Conservation (phyloP, 495 filamentous ascomycete genomes). For the Endocarpon pusillum region DNA sequence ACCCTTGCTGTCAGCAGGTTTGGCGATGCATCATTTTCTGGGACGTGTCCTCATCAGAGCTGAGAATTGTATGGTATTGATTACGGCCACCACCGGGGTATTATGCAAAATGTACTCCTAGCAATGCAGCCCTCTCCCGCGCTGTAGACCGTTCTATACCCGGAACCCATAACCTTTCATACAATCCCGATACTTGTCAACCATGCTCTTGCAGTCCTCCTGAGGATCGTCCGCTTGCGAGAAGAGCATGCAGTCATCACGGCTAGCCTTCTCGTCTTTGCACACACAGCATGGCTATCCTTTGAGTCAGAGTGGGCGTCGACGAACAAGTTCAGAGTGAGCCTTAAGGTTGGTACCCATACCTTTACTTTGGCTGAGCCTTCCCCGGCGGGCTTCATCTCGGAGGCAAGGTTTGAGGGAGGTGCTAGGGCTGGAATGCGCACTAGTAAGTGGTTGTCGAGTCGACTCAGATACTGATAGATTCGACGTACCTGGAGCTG, state of each 20-base stretch:
- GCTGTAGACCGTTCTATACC: constrained; percentile 27
- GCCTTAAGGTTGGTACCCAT: constrained; percentile 3
- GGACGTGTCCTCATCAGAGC: no score
- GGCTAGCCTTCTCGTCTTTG: constrained; percentile 77
- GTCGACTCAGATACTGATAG: no score
- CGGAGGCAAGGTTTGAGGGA: constrained; percentile 18
- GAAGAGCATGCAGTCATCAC: constrained; percentile 99
- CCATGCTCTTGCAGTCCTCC: constrained; percentile 62
- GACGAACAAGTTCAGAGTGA: not conserved
- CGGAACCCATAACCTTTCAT: constrained; percentile 93
- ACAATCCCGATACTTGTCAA: constrained; percentile 75
- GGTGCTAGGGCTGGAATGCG: constrained; percentile 11
- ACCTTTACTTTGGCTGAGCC: constrained; percentile 39
- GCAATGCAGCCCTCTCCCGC: no score
- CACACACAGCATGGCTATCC: constrained; percentile 88
- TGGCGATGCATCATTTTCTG: no score
- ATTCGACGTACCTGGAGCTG: no score
- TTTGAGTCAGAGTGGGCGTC: not conserved
- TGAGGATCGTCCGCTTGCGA: constrained; percentile 55
- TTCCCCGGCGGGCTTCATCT: constrained; percentile 23
- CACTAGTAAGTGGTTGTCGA: not conserved
- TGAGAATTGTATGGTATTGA: no score
- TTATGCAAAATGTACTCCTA: no score
- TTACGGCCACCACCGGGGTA: no score
- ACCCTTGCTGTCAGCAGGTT: no score